Conservation (phyloP, 352 stramenopile genomes). For the Pythium myriotylum region DNA sequence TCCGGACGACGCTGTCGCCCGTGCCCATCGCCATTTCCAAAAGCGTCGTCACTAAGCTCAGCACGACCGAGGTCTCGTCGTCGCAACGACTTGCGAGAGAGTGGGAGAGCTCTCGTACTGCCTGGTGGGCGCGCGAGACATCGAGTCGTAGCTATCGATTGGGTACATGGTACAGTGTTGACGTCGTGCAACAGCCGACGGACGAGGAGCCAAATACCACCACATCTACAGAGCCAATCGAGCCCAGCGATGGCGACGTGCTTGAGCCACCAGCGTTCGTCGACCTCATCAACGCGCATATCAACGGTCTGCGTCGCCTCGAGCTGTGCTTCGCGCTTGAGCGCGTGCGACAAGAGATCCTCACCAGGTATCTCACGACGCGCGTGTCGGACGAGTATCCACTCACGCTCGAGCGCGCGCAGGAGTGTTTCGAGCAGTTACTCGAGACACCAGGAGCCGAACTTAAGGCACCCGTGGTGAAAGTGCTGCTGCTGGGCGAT, state of each 20-base stretch:
- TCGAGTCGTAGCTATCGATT: constrained; percentile 74
- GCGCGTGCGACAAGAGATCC: constrained; percentile 62
- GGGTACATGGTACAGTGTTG: constrained; percentile 69
- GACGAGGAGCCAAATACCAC: constrained; percentile 3
- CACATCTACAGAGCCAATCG: background rate
- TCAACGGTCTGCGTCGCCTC: constrained; percentile 47
- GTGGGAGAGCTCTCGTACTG: constrained; percentile 46
- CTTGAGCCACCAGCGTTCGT: constrained; percentile 13
- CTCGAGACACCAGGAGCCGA: background rate
- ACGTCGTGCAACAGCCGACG: constrained; percentile 4
- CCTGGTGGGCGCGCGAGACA: constrained; percentile 83
- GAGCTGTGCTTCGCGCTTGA: constrained; percentile 62
- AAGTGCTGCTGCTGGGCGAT: constrained; percentile 46
- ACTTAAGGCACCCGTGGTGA: constrained; percentile 16
- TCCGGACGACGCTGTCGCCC: constrained; percentile 49
- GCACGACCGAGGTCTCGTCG: constrained; percentile 37
- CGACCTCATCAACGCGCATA: constrained; percentile 23
- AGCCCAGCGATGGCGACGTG: background rate
- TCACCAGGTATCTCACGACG: constrained; percentile 32
- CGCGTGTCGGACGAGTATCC: constrained; percentile 40
- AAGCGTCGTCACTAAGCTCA: constrained; percentile 70
- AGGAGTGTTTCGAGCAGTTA: constrained; percentile 30
- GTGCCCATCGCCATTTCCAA: constrained; percentile 70
- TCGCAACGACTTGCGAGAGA: constrained; percentile 55
- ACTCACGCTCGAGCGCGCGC: constrained; percentile 29